Percentiles rank a stretch among this genome's conserved stretches.
phyloP scores from a whole-genome alignment of 495 filamentous ascomycete genomes.

The Neurospora cerealis region DNA sequence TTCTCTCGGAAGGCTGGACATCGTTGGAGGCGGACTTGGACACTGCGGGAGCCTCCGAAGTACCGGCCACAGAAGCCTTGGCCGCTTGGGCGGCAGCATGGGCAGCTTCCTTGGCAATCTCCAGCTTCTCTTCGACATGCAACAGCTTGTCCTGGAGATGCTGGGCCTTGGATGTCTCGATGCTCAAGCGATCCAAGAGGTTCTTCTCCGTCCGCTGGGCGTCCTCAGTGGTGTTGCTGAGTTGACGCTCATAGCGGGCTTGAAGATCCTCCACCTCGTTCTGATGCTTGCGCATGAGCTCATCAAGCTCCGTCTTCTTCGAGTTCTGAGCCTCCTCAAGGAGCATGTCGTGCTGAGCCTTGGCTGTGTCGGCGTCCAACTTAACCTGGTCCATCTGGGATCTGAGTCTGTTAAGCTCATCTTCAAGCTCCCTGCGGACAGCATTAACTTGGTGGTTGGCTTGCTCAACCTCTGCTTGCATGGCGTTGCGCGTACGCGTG shows the following conservation, averaged over 20 bases:
- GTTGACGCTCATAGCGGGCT: conserved; percentile 61
- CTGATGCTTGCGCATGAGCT: conserved; percentile 60
- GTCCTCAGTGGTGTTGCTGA: conserved; percentile 63
- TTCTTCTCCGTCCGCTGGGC: conserved; percentile 57
- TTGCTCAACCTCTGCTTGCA: conserved; percentile 70
- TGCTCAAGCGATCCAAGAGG: conserved; percentile 57
- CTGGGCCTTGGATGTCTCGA: conserved; percentile 69
- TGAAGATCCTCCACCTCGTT: conserved; percentile 55
- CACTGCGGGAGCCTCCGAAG: conserved; percentile 17
- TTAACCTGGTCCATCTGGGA: conserved; percentile 59
- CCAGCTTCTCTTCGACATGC: conserved; percentile 76
- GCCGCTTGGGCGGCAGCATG: conserved; percentile 77
- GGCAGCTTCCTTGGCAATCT: conserved; percentile 85
- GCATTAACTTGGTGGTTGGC: conserved; percentile 76
- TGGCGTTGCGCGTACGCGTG: conserved; percentile 61
- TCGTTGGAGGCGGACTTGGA: conserved; percentile 22
- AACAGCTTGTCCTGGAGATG: conserved; percentile 71
- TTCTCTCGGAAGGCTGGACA: conserved; percentile 64
- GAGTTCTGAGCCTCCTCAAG: conserved; percentile 63
- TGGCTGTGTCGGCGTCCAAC: conserved; percentile 63
- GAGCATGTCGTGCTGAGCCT: conserved; percentile 62
- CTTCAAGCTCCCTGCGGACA: conserved; percentile 66
- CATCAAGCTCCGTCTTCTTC: conserved; percentile 54
- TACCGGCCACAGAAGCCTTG: conserved; percentile 46
- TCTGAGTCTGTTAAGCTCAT: conserved; percentile 56